Evolutionary conservation across 2,329 filamentous ascomycete genomes (phyloP).

Genomic region (Penicillium sp.): DNA sequence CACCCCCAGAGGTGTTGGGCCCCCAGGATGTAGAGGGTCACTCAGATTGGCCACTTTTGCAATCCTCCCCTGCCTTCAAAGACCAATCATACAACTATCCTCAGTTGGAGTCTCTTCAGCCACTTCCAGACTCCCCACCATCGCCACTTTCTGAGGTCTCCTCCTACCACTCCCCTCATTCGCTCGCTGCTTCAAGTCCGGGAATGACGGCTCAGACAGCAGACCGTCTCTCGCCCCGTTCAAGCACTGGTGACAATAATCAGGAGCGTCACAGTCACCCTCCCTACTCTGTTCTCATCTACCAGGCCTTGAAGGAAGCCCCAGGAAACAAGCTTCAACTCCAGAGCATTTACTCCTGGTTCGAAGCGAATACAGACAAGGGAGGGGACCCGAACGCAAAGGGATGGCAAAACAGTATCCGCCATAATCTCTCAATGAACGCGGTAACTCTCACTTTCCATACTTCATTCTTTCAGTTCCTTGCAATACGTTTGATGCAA

Average conservation of each 20-base stretch:
- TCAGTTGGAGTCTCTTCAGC: conserved; percentile 9
- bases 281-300: conserved; percentile 82
- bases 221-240: conserved; percentile 28
- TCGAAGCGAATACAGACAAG: conserved; percentile 76
- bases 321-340: conserved; percentile 71
- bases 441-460: conserved; percentile 54
- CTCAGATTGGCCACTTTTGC: neutral
- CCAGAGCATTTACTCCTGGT: conserved; percentile 89
- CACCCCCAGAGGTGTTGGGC: neutral
- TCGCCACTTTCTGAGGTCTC: conserved; percentile 27
- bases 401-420: conserved; percentile 94
- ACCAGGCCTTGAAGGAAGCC: conserved; percentile 68
- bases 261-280: conserved; percentile 48
- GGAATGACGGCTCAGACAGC: conserved; percentile 2
- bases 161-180: conserved; percentile 22
- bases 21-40: neutral
- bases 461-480: conserved; percentile 3
- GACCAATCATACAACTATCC: neutral
- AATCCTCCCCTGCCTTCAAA: neutral
- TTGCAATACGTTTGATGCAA: conserved; percentile 6
- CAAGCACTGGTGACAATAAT: conserved; percentile 16
- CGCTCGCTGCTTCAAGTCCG: conserved; percentile 8
- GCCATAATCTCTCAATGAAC: conserved; percentile 97
- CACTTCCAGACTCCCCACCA: conserved; percentile 10
- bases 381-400: conserved; percentile 59